These are phyloP conservation scores for Suillus sp. DNA, from an alignment of 768 basidiomycete genomes.

Conservation along the genomic window DNA sequence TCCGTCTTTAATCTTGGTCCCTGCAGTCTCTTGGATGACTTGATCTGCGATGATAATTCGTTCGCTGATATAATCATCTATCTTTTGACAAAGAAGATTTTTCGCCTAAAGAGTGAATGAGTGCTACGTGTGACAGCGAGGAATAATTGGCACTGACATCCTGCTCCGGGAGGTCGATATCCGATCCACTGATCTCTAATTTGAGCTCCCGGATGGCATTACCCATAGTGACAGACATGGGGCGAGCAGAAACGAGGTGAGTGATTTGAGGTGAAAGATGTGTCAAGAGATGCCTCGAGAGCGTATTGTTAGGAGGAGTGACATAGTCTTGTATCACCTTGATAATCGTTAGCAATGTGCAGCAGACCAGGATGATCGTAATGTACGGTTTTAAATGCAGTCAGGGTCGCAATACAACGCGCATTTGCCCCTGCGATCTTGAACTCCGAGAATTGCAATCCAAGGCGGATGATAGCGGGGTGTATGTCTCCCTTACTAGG, in stretches of 20 bases:
- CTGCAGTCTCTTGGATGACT: conserved; percentile 87
- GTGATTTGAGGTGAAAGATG: conserved; percentile 93
- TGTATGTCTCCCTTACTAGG: conserved; percentile 84
- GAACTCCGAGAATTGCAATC: conserved; percentile 89
- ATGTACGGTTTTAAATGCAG: conserved; percentile 87
- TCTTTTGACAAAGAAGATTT: conserved; percentile 75
- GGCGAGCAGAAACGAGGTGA: conserved; percentile 83
- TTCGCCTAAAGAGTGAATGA: conserved; percentile 65
- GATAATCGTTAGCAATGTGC: not conserved
- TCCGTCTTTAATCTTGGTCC: conserved; percentile 92
- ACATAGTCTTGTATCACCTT: conserved; percentile 91
- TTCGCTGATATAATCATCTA: conserved; percentile 93
- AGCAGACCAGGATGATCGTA: conserved; percentile 8
- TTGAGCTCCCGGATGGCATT: conserved; percentile 94
- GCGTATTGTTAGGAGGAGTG: conserved; percentile 83
- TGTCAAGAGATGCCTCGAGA: conserved; percentile 89
- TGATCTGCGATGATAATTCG: conserved; percentile 91
- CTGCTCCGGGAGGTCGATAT: conserved; percentile 93
- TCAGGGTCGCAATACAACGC: conserved; percentile 88
- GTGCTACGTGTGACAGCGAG: not conserved
- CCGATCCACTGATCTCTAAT: conserved; percentile 88
- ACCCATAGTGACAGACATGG: conserved; percentile 93
- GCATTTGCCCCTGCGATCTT: conserved; percentile 95
- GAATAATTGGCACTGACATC: conserved; percentile 60
- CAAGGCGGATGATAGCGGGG: conserved; percentile 83